Conservation (phyloP, 352 stramenopile genomes). For the Pythium myriotylum region DNA sequence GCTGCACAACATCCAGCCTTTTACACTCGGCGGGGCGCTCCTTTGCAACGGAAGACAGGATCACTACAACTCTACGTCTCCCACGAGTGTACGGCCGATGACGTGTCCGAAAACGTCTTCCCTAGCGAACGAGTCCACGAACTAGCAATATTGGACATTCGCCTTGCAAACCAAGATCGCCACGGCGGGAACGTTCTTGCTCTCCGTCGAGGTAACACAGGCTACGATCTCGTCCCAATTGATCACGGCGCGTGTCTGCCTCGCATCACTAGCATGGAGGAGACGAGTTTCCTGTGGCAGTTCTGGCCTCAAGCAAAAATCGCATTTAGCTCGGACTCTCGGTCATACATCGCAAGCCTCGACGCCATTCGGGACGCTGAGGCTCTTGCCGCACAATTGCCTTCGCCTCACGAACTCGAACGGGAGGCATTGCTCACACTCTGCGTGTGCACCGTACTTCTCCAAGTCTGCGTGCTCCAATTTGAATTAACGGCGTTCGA, state of each 20-base stretch:
- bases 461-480: conserved; percentile 54
- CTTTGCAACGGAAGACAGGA: conserved; percentile 38
- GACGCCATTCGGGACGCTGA: conserved; percentile 39
- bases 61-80: conserved; percentile 63
- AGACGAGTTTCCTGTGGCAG: conserved; percentile 76
- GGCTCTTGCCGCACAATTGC: conserved; percentile 31
- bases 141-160: conserved; percentile 78
- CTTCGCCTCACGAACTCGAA: conserved; percentile 34
- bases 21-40: conserved; percentile 17
- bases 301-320: conserved; percentile 63
- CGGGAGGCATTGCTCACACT: conserved; percentile 49
- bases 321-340: conserved; percentile 37
- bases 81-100: conserved; percentile 66
- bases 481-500: conserved; percentile 48
- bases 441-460: conserved; percentile 46
- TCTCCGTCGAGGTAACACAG: conserved; percentile 13
- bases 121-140: conserved; percentile 56
- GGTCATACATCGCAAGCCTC: conserved; percentile 43
- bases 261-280: conserved; percentile 38
- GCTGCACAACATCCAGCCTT: conserved; percentile 42
- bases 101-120: conserved; percentile 53
- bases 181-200: conserved; percentile 81
- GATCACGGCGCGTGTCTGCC: conserved; percentile 81
- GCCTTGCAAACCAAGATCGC: conserved; percentile 80
- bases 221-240: conserved; percentile 63